Base-by-base conservation (phyloP, 345 rosid genomes). In the Camelina sativa region DNA sequence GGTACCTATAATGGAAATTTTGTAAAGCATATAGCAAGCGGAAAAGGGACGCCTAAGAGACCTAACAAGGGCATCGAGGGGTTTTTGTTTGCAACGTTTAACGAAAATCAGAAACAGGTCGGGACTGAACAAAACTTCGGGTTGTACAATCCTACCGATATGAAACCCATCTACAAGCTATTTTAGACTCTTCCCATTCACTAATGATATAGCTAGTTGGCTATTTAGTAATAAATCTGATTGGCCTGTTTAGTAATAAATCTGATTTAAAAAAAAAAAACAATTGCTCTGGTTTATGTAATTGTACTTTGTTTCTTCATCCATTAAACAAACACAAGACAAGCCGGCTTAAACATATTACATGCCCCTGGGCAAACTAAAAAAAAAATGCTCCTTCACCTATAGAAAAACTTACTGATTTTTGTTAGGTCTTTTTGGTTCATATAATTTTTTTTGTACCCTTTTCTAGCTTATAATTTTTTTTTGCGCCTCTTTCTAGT, bases 11-110 rank as follows among this genome's bases (percentile, higher is more conserved):
- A 81, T 10, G 43, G 78, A 0, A 85, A 80, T 0, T n/a, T 84
- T 55, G 3, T 57, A n/a, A 20, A 76, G 62, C 65, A 60, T 53
- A 17, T 78, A 22, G 52, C 5, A 3, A 37, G 32, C 5, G 65
- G 62, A 3, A 1, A 70, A 38, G 84, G 88, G 48, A 85, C 76
- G 0, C 87, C 85, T 12, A 82, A 71, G 48, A 67, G 79, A 23
- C 84, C 86, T 0, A 44, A 19, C 6, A 5, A 2, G 16, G 13
- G 15, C 9, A 2, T 81, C 22, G 47, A 68, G 0, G 53, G 55
- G 8, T 75, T 55, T 52, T 3, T 79, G 30, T 79, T 79, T 3
- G 85, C 74, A 19, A 72, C 73, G 52, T 82, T 76, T 25, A 73
- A 68, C 6, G 80, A 79, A 37, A 59, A 82, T 23, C 48, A 22